phyloP scores from a whole-genome alignment of 73 alveolate genomes.

The Effrenium voratum region DNA sequence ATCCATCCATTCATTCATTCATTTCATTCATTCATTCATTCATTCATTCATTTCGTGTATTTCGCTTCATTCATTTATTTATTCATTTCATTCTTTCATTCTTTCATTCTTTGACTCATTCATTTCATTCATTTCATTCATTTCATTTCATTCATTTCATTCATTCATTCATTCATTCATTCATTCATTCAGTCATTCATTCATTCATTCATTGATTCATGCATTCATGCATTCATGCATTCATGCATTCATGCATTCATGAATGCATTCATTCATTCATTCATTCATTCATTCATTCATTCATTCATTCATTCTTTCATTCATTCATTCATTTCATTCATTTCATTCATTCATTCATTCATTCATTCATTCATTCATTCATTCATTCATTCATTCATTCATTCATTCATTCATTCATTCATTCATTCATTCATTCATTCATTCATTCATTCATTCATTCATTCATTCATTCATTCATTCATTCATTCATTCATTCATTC shows the following conservation, averaged over 20 bases:
- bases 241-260: slow-evolving; percentile 8
- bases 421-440: slow-evolving; percentile 44
- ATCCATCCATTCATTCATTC: background rate
- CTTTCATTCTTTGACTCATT: background rate
- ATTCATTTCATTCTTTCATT: background rate
- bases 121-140: background rate
- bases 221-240: slow-evolving; percentile 38
- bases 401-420: slow-evolving; percentile 80
- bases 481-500: slow-evolving; percentile 77
- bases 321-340: slow-evolving; percentile 58
- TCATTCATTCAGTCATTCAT: slow-evolving; percentile 72
- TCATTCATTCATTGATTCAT: slow-evolving; percentile 62
- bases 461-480: slow-evolving; percentile 51
- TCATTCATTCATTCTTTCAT: slow-evolving; percentile 40
- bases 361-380: slow-evolving; percentile 78
- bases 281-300: slow-evolving; percentile 8
- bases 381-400: slow-evolving; percentile 66
- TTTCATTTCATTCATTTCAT: background rate
- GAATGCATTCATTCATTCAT: background rate
- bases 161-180: slow-evolving; percentile 18
- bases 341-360: slow-evolving; percentile 87
- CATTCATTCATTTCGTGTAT: background rate
- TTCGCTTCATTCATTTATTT: background rate
- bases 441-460: slow-evolving; percentile 77
- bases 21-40: slow-evolving; percentile 1